Evolutionary conservation across 2,329 filamentous ascomycete genomes (phyloP), one percentile per base, ranked within the genome.

Genomic region (Tolypocladium cylindrosporum): DNA sequence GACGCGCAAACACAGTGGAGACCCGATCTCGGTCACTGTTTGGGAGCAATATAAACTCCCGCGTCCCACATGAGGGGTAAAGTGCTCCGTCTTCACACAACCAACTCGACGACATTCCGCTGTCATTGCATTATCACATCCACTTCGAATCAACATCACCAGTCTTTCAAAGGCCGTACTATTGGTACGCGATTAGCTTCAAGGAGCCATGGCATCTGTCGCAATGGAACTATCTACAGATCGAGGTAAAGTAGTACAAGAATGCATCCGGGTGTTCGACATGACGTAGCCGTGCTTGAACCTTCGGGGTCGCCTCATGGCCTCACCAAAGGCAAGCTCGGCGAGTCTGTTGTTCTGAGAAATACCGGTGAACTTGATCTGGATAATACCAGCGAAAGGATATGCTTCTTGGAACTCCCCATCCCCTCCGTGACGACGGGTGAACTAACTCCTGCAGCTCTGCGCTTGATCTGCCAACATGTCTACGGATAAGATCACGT

Each of bases 301-400:
- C 27, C 39, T 13, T 13, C 9, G 31, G 9, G 8, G 48, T 21
- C 16, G 31, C 48, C 48, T 21, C 48, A n/a, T 16, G 48, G 19
- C 36, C 51, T 51, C 41, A 27, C n/a, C 57, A 39, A 14, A 13
- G 14, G 37, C 42, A 58, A 61, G 58, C 59, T 57, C 60, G 50
- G 55, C 59, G 58, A 65, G 63, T 65, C 66, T 65, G 65, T 67
- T 68, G 71, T 70, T 86, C 85, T 88, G 85, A 88, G 85, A 89
- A 82, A 88, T 86, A 89, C 86, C 86, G 85, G 77, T 77, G 80
- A 89, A 90, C 87, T 90, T 90, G 87, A 89, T 88, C 86, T 88
- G 85, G 84, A 86, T 87, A 89, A 89, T 89, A 81, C 86, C 86
- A 89, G 87, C 87, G 88, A 86, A 90, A 90, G 87, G 84, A 90